Base-by-base conservation (phyloP, 352 stramenopile species). In the Salisapilia sapeloensis region DNA sequence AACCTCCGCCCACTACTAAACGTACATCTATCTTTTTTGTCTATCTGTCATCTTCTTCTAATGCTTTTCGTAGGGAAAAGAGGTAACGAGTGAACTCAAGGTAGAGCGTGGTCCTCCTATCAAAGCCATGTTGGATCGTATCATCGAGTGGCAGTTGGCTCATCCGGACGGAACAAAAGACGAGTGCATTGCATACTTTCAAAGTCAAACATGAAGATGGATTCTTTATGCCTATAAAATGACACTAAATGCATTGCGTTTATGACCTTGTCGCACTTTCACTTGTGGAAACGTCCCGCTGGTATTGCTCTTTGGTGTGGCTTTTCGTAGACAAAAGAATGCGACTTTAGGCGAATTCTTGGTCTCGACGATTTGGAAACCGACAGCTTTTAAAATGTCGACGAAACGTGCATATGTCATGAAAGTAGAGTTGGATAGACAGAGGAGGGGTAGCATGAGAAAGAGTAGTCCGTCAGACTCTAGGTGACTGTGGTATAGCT, bases 291-390 rank as follows among this genome's bases (percentile, higher is more conserved):
- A 80, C 7, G 36, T 48, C 4, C 36, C 29, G 2, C 27, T 26
- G n/a, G 42, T 36, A n/a, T 54, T 38, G 17, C 43, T 15, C 29
- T 26, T 23, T 16, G 30, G 5, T 39, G 24, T 13, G n/a, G 24
- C 12, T 29, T 12, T 29, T 12, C 12, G 12, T 29, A 12, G 24
- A 33, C 71, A 87, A 39, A 82, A 82, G 50, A 87, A 87, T 6
- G 71, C 55, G 21, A 87, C 65, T 31, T 83, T 87, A 23, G 67
- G 63, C 11, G 71, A 80, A 25, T 83, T 58, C 41, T 87, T 87
- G 8, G 51, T 78, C 33, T 87, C 64, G 7, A 48, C 51, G 15
- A 87, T 48, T 13, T 34, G 33, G 32, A 87, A 87, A 2, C 71
- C 71, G 19, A 81, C 56, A n/a, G 56, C 60, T 22, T 65, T 36